Conservation (phyloP, 1,284 basidiomycete species). For the Leccinum pachyderme region DNA sequence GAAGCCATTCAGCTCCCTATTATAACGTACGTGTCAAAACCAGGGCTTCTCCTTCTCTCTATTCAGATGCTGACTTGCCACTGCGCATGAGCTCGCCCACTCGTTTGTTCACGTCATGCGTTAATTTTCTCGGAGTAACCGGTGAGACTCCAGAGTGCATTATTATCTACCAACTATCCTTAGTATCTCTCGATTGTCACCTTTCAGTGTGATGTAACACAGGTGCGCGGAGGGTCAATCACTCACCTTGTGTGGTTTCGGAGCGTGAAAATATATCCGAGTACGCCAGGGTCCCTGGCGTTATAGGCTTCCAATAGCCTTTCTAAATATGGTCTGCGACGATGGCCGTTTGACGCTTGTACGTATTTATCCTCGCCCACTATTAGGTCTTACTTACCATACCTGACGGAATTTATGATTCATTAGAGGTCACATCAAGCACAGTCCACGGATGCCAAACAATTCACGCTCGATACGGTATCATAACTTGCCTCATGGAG, state of each 20-base stretch:
- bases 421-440: constrained; percentile 17
- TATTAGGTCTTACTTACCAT: constrained; percentile 17
- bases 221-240: constrained; percentile 6
- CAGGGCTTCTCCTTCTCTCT: constrained; percentile 8
- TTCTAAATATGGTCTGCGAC: constrained; percentile 21
- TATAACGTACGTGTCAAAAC: constrained; percentile 9
- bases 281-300: constrained; percentile 10
- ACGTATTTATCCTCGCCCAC: constrained; percentile 27
- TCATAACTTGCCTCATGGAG: constrained; percentile 18
- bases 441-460: constrained; percentile 3
- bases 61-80: constrained; percentile 5
- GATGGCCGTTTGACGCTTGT: constrained; percentile 9
- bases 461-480: constrained; percentile 15
- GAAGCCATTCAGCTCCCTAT: not conserved
- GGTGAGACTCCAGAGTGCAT: not conserved
- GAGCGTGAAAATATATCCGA: not conserved
- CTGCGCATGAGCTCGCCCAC: not conserved
- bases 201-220: not conserved
- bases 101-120: constrained; percentile 12
- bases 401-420: constrained; percentile 14
- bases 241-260: not conserved
- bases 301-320: constrained; percentile 3
- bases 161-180: constrained; percentile 4
- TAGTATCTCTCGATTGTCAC: constrained; percentile 4
- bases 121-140: constrained; percentile 1